A percentile compares a stretch with the other conserved stretches of the same genome.
Conservation (phyloP, 805 yeast species). For the Starmerella apicola region DNA sequence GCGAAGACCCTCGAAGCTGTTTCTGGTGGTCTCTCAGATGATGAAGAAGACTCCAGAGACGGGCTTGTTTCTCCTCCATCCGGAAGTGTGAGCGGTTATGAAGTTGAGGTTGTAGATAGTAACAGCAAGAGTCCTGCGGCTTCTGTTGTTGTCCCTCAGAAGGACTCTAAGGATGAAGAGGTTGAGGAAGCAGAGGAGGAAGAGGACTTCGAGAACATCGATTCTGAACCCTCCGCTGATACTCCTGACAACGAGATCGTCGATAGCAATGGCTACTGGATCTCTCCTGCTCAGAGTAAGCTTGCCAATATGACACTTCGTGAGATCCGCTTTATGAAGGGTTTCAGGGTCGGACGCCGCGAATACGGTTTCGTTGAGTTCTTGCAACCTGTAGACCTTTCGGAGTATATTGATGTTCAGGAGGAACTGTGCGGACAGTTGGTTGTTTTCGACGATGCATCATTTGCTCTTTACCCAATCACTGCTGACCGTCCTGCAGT, state of each 20-base stretch:
- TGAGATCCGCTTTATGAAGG: conserved; percentile 49
- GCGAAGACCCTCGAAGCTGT: too few species aligned
- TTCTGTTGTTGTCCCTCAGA: too few species aligned
- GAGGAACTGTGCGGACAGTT: conserved; percentile 55
- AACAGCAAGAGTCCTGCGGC: too few species aligned
- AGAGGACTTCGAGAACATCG: too few species aligned
- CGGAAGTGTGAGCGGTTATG: too few species aligned
- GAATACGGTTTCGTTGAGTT: conserved; percentile 71
- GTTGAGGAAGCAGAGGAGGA: too few species aligned
- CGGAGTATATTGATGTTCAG: conserved; percentile 43
- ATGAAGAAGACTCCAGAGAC: too few species aligned
- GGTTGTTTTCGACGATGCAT: conserved; percentile 46
- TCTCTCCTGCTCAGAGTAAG: conserved; percentile 60
- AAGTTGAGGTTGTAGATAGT: too few species aligned
- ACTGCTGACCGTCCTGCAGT: conserved; percentile 44
- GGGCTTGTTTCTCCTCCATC: too few species aligned
- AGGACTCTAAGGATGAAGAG: too few species aligned
- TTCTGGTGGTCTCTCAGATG: too few species aligned
- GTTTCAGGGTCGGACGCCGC: conserved; percentile 66
- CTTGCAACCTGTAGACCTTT: conserved; percentile 69
- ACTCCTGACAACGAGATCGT: conserved; percentile 34
- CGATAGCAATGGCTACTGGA: conserved; percentile 75
- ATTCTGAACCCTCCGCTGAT: neutral
- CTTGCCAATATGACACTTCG: conserved; percentile 46
- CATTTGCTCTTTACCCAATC: conserved; percentile 64